Conservation (phyloP, 2,329 filamentous ascomycete species). For the Colletotrichum orchidophilum region DNA sequence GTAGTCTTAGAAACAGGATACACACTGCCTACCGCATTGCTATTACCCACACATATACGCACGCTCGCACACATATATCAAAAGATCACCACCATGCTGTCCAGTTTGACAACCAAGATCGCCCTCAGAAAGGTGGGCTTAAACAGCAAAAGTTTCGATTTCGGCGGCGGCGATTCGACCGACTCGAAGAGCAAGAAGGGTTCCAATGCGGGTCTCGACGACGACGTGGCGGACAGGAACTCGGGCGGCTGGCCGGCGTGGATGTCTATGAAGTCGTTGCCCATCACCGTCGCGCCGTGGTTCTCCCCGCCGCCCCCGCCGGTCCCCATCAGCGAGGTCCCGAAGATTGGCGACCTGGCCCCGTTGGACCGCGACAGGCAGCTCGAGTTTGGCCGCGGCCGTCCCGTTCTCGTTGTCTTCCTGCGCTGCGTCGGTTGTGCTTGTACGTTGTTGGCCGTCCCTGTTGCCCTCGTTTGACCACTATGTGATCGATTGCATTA, state of each 20-base stretch:
- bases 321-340: constrained; percentile 55
- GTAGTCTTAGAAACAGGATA: background rate
- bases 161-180: constrained; percentile 43
- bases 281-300: constrained; percentile 63
- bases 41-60: background rate
- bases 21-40: background rate
- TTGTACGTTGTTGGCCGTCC: no score
- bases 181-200: constrained; percentile 43
- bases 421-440: constrained; percentile 65
- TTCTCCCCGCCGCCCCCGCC: constrained; percentile 60
- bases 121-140: constrained; percentile 67
- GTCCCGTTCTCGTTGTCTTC: constrained; percentile 59
- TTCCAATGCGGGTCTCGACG: constrained; percentile 41
- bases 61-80: background rate
- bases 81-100: constrained; percentile 56
- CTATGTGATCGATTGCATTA: background rate
- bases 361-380: constrained; percentile 57
- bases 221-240: constrained; percentile 35
- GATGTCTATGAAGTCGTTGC: constrained; percentile 60
- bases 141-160: constrained; percentile 59
- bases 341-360: constrained; percentile 57
- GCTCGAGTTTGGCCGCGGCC: constrained; percentile 54
- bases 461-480: background rate
- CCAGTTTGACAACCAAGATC: constrained; percentile 65
- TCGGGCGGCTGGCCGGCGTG: constrained; percentile 52